Evolutionary conservation across 805 yeast species (phyloP).

Genomic region (Candida oleophila): DNA sequence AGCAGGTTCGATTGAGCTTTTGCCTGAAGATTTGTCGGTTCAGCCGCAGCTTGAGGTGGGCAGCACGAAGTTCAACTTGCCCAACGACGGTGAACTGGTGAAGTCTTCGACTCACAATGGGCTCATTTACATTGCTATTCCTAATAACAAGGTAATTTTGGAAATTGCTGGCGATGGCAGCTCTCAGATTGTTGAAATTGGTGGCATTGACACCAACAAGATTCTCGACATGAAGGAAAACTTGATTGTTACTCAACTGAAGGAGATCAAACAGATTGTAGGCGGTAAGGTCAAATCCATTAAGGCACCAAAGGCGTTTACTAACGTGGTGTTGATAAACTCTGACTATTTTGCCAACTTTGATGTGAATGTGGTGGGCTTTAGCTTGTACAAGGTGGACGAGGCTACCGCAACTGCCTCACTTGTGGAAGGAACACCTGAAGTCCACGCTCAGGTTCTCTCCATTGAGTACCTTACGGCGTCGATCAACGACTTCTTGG

Average conservation of each 20-base stretch:
- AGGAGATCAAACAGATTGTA: background rate
- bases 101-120: constrained; percentile 2
- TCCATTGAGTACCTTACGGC: background rate
- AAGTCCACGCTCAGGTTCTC: background rate
- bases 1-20: constrained; percentile 11
- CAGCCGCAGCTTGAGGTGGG: background rate
- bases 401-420: background rate
- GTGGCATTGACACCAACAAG: background rate
- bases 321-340: background rate
- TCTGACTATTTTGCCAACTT: background rate
- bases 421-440: constrained; percentile 1
- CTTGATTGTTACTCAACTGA: background rate
- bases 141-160: background rate
- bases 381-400: background rate
- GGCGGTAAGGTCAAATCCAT: background rate
- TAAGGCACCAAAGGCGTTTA: background rate
- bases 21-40: constrained; percentile 1
- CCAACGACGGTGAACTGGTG: background rate
- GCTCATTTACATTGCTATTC: constrained; percentile 1
- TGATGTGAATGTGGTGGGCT: background rate
- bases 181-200: background rate
- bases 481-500: constrained; percentile 2
- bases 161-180: background rate
- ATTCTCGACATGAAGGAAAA: constrained; percentile 2
- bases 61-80: background rate